Base-by-base conservation (phyloP, 2,329 filamentous ascomycete genomes). In the Pleomassaria siparia region DNA sequence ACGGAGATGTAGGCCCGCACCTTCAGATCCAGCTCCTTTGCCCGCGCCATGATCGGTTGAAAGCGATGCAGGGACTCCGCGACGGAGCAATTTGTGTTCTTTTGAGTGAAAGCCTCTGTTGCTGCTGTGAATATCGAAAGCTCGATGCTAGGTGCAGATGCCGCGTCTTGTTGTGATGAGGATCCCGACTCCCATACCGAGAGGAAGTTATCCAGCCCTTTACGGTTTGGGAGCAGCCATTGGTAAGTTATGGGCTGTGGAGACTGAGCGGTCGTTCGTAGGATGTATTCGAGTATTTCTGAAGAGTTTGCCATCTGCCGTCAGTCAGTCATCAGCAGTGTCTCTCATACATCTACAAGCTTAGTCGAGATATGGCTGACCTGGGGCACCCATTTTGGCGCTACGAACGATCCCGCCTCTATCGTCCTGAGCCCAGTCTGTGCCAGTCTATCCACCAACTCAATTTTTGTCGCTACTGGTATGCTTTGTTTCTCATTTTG, bases 351-450 rank as follows among this genome's bases (percentile, higher is more conserved):
- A 1, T 87, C 86, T 22, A 15, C 2, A 43, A 22, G 30, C n/a
- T 29, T 5, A 18, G 13, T 7, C 33, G 28, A 11, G n/a, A 15
- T 15, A 22, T 47, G 24, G n/a, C 56, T 44, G 37, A 89, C 83
- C 78, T 94, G 90, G 3, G 90, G 89, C 41, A 91, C 85, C 82
- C 87, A 91, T 81, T 88, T 90, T 1, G 89, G 88, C 39, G 87
- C 82, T 9, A 95, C 89, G 63, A 95, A 90, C 1, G 87, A 88
- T 1, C 89, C 90, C 15, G 87, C 85, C 69, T 95, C 89, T 52
- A 95, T 92, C 2, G 84, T 84, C 5, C 75, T 74, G 33, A 94
- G 68, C 0, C 89, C 89, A 0, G 88, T 87, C 53, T 74, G 74
- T 26, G 84, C 82, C 51, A 95, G 74, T 50, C 82, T 76, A 56